These are phyloP conservation scores for Chalciporus sphaerocephalus DNA, from an alignment of 768 basidiomycete species.

Conservation along the genomic window DNA sequence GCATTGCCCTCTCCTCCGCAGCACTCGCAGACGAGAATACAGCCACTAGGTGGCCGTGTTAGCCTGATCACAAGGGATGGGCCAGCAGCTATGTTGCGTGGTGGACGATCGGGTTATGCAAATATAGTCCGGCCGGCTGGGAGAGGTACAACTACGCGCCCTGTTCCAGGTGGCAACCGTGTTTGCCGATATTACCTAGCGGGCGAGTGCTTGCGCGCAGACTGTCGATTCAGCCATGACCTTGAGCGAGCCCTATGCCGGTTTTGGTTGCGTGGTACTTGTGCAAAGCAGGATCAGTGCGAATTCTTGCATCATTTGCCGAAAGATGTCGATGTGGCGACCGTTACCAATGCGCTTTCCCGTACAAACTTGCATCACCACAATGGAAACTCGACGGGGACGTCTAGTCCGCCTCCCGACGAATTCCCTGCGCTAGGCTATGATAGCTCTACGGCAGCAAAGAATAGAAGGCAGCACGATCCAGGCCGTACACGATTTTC, in stretches of 20 bases:
- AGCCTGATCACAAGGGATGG: slow-evolving; percentile 60
- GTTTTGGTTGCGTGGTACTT: slow-evolving; percentile 97
- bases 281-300: slow-evolving; percentile 93
- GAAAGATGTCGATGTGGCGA: slow-evolving; percentile 74
- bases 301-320: slow-evolving; percentile 94
- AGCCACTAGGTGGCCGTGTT: slow-evolving; percentile 63
- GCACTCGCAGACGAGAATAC: slow-evolving; percentile 41
- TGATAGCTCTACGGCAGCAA: slow-evolving; percentile 36
- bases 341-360: slow-evolving; percentile 62
- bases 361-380: slow-evolving; percentile 55
- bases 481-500: slow-evolving; percentile 87
- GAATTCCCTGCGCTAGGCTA: slow-evolving; percentile 72
- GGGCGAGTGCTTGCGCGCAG: slow-evolving; percentile 91
- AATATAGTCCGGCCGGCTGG: slow-evolving; percentile 17
- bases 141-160: slow-evolving; percentile 29
- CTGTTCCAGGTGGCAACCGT: slow-evolving; percentile 50
- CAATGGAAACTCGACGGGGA: slow-evolving; percentile 35
- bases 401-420: slow-evolving; percentile 33
- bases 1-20: slow-evolving; percentile 46
- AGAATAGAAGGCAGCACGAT: slow-evolving; percentile 59
- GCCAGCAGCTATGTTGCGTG: slow-evolving; percentile 33
- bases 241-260: slow-evolving; percentile 91
- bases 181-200: slow-evolving; percentile 97
- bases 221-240: slow-evolving; percentile 98
- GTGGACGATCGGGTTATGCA: slow-evolving; percentile 39